A percentile compares a stretch with the other conserved stretches of the same genome.
phyloP scores from a whole-genome alignment of 2,329 filamentous ascomycete species.

The Fusarium zealandicum region DNA sequence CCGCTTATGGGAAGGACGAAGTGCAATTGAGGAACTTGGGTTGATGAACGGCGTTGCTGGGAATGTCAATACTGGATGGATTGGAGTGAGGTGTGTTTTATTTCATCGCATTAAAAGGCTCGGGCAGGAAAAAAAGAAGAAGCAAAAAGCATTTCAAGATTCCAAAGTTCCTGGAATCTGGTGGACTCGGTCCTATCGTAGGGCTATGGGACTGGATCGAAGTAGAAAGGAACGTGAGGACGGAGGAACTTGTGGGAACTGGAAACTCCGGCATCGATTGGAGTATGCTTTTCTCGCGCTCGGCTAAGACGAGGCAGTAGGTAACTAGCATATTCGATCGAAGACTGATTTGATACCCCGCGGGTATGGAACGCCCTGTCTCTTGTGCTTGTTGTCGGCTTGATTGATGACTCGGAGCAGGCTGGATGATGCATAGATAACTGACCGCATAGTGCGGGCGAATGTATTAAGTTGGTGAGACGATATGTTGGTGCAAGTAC shows the following conservation, averaged over 20 bases:
- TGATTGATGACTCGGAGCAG: not conserved
- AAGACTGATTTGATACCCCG: conserved; percentile 35
- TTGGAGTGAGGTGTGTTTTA: conserved; percentile 33
- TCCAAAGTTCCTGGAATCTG: conserved; percentile 10
- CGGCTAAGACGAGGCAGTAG: conserved; percentile 16
- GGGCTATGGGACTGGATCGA: conserved; percentile 7
- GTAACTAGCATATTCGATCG: no score
- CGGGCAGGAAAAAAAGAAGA: conserved; percentile 18
- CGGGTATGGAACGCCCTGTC: not conserved
- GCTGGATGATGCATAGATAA: not conserved
- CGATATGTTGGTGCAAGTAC: no score
- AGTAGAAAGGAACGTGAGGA: not conserved
- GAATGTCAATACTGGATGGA: conserved; percentile 21
- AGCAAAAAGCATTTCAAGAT: conserved; percentile 34
- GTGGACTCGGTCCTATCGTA: conserved; percentile 18
- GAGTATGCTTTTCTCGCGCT: conserved; percentile 22
- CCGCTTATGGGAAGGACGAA: conserved; percentile 15
- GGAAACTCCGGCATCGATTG: conserved; percentile 16
- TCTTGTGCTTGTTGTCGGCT: not conserved
- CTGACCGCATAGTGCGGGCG: no score
- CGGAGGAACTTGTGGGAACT: no score
- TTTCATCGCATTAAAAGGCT: conserved; percentile 15
- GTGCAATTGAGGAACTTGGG: conserved; percentile 20
- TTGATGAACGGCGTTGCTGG: conserved; percentile 35
- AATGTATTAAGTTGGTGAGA: no score